Base-by-base conservation (phyloP, 139 green algal genomes). In the Chlorella sorokiniana region DNA sequence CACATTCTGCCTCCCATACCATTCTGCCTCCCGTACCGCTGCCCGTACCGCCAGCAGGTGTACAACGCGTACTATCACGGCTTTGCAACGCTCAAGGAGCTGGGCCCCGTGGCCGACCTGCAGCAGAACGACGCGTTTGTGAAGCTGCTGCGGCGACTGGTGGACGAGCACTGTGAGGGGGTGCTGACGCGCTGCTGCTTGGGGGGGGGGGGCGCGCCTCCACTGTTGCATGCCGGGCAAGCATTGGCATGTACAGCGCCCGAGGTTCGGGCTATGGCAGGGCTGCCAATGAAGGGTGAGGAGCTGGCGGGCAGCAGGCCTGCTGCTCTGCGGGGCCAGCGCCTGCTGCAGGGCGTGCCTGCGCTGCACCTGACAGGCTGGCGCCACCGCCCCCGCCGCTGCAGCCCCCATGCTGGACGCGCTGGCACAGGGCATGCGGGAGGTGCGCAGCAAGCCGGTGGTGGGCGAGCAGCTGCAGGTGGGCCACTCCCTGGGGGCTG, bases 351-450 rank as follows among this genome's bases (percentile, higher is more conserved):
- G n/a, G n/a, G n/a, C n/a, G n/a, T n/a, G n/a, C n/a, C n/a, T n/a
- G n/a, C n/a, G n/a, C n/a, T n/a, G n/a, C n/a, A n/a, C n/a, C n/a
- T n/a, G n/a, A n/a, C n/a, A n/a, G n/a, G n/a, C 20, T 10, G 25
- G 29, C 61, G 23, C 29, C 61, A 23, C 61, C 35, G 61, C 61
- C 61, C 29, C 61, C 23, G 25, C 61, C 16, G 27, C 67, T 86
- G 86, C 90, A 93, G 91, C 90, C 3, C 92, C 93, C 18, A 94
- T 98, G 94, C 88, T 98, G 65, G 91, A 96, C 48, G 78, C 80
- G 2, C 88, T 98, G 62, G 95, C 95, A 18, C 81, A 75, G 20
- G 95, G 95, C 0, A 83, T 98, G 63, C 83, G 89, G 8, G 95
- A 98, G 88, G 93, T 90, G 67, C 89, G 72, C 27, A 79, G 78